Evolutionary conservation across 345 rosid species (phyloP).

Genomic region (Eucalyptus pauciflora): DNA sequence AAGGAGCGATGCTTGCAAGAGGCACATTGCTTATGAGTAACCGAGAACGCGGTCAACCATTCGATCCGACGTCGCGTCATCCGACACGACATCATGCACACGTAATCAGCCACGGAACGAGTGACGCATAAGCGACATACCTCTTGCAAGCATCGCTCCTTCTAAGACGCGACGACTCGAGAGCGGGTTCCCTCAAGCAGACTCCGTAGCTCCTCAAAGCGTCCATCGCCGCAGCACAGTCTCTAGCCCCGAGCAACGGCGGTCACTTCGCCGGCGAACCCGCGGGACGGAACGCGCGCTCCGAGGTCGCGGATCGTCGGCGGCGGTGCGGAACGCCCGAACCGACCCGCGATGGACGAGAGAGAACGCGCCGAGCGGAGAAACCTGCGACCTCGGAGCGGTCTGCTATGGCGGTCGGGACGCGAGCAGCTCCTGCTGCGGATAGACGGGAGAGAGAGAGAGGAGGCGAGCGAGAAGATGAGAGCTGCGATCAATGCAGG

Average conservation of each 20-base stretch:
- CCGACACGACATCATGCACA: background rate
- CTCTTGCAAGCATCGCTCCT: slow-evolving; percentile 17
- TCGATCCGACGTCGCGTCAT: background rate
- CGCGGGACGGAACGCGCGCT: background rate
- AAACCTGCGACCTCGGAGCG: background rate
- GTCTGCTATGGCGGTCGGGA: background rate
- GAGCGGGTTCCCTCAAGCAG: slow-evolving; percentile 17
- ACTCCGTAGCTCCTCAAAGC: slow-evolving; percentile 25
- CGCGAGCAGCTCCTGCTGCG: background rate
- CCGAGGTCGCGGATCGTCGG: background rate
- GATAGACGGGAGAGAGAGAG: background rate
- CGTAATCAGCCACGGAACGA: background rate
- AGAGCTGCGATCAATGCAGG: background rate
- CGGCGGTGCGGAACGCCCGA: background rate
- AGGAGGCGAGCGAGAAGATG: background rate
- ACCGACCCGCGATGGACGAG: background rate
- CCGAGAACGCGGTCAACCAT: background rate
- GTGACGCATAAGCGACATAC: background rate
- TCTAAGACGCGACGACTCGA: slow-evolving; percentile 16
- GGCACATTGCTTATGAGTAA: too few relatives aligned
- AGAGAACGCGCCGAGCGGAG: background rate
- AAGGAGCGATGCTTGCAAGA: too few relatives aligned
- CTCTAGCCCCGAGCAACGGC: background rate
- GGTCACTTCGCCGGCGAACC: background rate
- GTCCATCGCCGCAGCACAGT: slow-evolving; percentile 5